Conservation (phyloP, 106 monocot species). For the Dendrobium nobile region DNA sequence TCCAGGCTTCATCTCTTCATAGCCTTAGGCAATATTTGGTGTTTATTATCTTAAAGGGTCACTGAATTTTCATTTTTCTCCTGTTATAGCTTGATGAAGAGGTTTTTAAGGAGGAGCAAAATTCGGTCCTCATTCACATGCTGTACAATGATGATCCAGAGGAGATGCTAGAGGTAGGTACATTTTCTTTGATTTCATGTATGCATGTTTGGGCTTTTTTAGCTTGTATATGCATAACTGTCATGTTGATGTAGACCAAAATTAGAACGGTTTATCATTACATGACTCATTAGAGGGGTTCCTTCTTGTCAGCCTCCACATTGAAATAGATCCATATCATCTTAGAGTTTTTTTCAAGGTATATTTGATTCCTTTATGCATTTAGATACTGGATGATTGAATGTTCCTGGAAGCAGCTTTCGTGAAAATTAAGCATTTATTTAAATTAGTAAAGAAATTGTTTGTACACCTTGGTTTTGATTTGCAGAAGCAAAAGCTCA, state of each 20-base stretch:
- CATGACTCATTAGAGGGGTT: background rate
- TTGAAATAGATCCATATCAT: background rate
- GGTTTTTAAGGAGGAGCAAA: constrained; percentile 99
- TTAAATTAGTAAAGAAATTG: no score
- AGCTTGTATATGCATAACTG: background rate
- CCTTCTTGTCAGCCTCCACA: background rate
- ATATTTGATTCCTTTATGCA: background rate
- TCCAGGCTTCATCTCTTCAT: background rate
- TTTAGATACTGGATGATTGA: background rate
- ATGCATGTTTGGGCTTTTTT: background rate
- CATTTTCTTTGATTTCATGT: background rate
- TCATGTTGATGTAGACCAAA: background rate
- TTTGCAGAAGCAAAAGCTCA: no score
- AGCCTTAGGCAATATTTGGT: background rate
- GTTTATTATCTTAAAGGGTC: background rate
- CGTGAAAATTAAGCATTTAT: background rate
- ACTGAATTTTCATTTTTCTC: background rate
- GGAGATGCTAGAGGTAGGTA: constrained; percentile 84
- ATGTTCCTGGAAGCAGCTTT: background rate
- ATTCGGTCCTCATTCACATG: constrained; percentile 98
- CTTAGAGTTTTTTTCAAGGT: background rate
- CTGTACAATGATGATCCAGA: constrained; percentile 84
- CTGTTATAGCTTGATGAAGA: constrained; percentile 87
- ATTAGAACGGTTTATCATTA: background rate
- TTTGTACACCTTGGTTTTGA: no score